Conservation (phyloP, 75 land plant species). For the Pinus tabuliformis region DNA sequence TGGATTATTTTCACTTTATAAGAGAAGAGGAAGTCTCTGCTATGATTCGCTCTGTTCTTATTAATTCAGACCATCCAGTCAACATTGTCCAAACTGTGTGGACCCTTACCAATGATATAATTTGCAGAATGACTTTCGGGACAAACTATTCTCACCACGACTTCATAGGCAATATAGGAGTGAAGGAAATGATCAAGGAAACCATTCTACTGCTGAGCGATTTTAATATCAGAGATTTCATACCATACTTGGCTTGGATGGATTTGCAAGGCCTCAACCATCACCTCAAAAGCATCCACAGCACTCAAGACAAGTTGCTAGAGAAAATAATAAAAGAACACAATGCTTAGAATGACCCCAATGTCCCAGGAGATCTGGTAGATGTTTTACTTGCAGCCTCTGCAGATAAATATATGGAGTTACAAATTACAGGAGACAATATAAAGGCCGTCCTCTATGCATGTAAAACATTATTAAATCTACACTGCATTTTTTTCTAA, state of each 20-base stretch:
- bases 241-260: slow-evolving; percentile 8
- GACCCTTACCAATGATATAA: no score
- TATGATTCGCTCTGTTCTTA: no score
- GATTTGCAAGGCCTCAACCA: slow-evolving; percentile 35
- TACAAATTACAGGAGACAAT: slow-evolving; percentile 17
- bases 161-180: no score
- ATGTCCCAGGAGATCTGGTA: not conserved
- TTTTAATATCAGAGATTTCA: slow-evolving; percentile 31
- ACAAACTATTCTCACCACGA: no score
- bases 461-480: not conserved
- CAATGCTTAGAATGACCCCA: not conserved
- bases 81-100: no score
- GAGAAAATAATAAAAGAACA: slow-evolving; percentile 30
- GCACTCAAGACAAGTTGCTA: slow-evolving; percentile 27
- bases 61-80: no score
- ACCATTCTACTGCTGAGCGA: not conserved
- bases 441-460: slow-evolving; percentile 22
- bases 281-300: slow-evolving; percentile 12
- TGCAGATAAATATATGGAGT: slow-evolving; percentile 8
- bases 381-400: slow-evolving; percentile 15
- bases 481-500: no score
- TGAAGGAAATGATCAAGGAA: no score
- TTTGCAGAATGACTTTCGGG: no score
- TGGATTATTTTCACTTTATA: no score
- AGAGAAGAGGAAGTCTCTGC: no score